Base-by-base conservation (phyloP, 805 yeast genomes). In the Cyberlindnera saturnus region DNA sequence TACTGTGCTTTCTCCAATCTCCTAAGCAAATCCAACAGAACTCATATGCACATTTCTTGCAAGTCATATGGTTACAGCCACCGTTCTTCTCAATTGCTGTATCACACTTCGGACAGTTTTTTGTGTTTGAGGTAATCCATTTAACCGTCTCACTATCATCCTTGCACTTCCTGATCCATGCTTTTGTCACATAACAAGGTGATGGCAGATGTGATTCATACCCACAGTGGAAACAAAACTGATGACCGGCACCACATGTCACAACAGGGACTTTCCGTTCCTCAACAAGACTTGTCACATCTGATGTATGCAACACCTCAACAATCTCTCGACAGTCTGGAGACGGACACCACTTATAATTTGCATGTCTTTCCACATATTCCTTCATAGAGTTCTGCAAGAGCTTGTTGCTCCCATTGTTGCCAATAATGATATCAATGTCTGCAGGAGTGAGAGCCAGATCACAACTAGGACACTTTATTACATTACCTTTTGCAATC, bases 61-160 rank as follows among this genome's bases (percentile, higher is more conserved):
- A 93, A 1, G 80, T 74, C 96, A 93, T 91, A 64, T 93, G 99
- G 63, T 91, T 91, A 65, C 99, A 93, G 0, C 99, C 99, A 18
- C 97, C 98, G 59, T 85, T 85, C 56, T 91, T 89, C 59, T 93
- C 97, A 49, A 91, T 93, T 26, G 79, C 69, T 1, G 88, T 68
- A 9, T 67, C 66, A 66, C 99, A 93, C 56, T 77, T 77, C 0
- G 96, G 95, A 62, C 99, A 93, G 36, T 77, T 75, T 52, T 87
- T 82, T 1, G 99, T 88, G 60, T 91, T 82, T 4, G 84, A 79
- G 4, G 79, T 71, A 19, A 93, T 81, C 97, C 98, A 93, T 55
- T 82, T 78, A 3, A 82, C 74, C 14, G 96, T 88, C 53, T 86
- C 96, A 0, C 93, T 79, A 59, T 93, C 98, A 58, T 88, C 93